Evolutionary conservation across 441 rosid species (phyloP).

Genomic region (Eutrema salsugineum): DNA sequence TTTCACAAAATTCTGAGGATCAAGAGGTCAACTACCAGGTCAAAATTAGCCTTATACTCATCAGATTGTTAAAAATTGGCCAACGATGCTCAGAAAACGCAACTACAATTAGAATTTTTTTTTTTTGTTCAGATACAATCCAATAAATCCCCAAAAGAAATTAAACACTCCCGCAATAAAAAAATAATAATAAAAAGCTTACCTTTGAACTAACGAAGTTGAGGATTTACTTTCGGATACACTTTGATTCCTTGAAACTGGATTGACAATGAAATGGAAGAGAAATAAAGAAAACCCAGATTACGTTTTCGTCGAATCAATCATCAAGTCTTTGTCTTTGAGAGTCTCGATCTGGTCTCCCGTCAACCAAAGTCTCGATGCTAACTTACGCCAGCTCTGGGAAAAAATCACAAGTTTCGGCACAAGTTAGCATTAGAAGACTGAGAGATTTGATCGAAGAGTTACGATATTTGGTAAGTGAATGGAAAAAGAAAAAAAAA

Average conservation of each 20-base stretch:
- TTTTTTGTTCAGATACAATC: background rate
- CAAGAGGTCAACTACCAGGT: constrained; percentile 1
- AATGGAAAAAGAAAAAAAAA: background rate
- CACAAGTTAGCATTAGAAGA: background rate
- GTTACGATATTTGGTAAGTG: background rate
- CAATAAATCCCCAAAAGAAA: background rate
- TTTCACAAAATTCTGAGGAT: background rate
- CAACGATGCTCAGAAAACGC: background rate
- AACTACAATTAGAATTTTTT: background rate
- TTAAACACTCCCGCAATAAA: background rate
- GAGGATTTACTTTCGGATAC: background rate
- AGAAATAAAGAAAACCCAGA: background rate
- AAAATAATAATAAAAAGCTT: background rate
- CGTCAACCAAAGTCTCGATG: background rate
- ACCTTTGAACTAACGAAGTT: background rate
- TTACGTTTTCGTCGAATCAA: background rate
- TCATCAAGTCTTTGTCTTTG: constrained; percentile 5
- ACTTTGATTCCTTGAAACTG: background rate
- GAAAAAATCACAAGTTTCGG: too few relatives aligned
- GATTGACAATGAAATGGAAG: background rate
- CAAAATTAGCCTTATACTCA: background rate
- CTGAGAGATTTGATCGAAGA: background rate
- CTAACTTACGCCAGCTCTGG: constrained; percentile 11
- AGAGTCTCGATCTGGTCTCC: constrained; percentile 13
- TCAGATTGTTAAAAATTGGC: background rate